Evolutionary conservation across 208 protist genomes (phyloP).

Genomic region (Leptomonas seymouri): DNA sequence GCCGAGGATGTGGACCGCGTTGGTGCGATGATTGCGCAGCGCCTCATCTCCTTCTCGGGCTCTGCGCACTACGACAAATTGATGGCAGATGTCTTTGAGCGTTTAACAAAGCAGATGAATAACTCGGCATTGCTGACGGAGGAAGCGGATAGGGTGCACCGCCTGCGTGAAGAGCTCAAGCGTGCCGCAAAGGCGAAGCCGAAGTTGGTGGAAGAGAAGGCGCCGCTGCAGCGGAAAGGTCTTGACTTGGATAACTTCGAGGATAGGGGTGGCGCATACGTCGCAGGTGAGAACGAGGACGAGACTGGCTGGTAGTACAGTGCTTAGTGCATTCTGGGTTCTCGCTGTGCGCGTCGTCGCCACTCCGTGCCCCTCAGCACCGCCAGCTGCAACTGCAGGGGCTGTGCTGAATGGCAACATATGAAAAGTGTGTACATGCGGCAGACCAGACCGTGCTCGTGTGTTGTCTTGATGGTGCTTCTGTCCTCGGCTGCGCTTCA

Average conservation of each 20-base stretch:
- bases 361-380: no score
- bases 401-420: no score
- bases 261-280: constrained; percentile 48
- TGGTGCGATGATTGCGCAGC: constrained; percentile 63
- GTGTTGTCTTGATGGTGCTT: no score
- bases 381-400: no score
- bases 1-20: constrained; percentile 44
- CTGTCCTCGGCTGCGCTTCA: no score
- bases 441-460: no score
- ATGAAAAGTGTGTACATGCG: no score
- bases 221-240: constrained; percentile 13
- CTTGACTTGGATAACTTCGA: constrained; percentile 50
- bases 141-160: constrained; percentile 49
- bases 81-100: constrained; percentile 51
- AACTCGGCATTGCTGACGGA: constrained; percentile 41
- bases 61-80: constrained; percentile 55
- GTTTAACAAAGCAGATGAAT: constrained; percentile 50
- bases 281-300: constrained; percentile 34
- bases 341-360: no score
- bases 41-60: constrained; percentile 41
- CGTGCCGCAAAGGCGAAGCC: constrained; percentile 43
- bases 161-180: constrained; percentile 54
- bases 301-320: constrained; percentile 33
- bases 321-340: no score
- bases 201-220: constrained; percentile 36